A percentile compares a stretch with the other conserved stretches of the same genome.
These are phyloP conservation scores for Didymella pinodella DNA, from an alignment of 2,329 filamentous ascomycete species.

Conservation along the genomic window DNA sequence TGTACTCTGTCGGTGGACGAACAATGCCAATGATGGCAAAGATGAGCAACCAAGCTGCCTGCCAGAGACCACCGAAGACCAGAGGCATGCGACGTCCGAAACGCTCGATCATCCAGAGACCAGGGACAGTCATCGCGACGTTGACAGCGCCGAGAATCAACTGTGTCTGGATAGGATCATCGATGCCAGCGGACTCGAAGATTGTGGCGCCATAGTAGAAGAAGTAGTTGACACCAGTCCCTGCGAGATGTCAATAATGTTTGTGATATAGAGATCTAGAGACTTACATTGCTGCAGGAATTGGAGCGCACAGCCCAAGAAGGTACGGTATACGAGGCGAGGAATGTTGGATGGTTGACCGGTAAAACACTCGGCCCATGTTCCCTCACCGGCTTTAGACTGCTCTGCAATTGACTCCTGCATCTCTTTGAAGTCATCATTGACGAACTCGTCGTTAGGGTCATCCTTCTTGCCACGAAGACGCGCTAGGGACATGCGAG, in stretches of 20 bases:
- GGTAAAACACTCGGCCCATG: constrained; percentile 44
- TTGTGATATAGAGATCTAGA: no score
- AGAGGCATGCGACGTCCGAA: constrained; percentile 74
- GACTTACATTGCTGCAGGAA: constrained; percentile 40
- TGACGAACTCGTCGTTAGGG: constrained; percentile 55
- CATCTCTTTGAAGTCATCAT: constrained; percentile 60
- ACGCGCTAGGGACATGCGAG: constrained; percentile 61
- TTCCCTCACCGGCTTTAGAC: constrained; percentile 38
- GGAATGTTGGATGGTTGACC: constrained; percentile 49
- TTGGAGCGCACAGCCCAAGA: constrained; percentile 41
- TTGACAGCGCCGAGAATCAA: constrained; percentile 66
- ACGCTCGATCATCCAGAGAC: constrained; percentile 73
- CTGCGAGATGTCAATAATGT: no score
- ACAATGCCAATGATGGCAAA: constrained; percentile 60
- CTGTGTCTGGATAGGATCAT: constrained; percentile 63
- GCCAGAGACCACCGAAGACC: constrained; percentile 72
- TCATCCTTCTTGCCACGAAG: constrained; percentile 62
- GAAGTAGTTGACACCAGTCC: constrained; percentile 55
- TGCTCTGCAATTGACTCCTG: constrained; percentile 42
- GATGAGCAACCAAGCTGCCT: constrained; percentile 69
- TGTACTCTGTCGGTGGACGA: constrained; percentile 40
- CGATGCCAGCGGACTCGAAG: constrained; percentile 71
- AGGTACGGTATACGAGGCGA: constrained; percentile 49
- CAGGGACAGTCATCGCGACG: constrained; percentile 70
- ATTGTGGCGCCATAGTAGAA: constrained; percentile 70